Base-by-base conservation (phyloP, 768 basidiomycete genomes). In the Lentinula aciculospora region DNA sequence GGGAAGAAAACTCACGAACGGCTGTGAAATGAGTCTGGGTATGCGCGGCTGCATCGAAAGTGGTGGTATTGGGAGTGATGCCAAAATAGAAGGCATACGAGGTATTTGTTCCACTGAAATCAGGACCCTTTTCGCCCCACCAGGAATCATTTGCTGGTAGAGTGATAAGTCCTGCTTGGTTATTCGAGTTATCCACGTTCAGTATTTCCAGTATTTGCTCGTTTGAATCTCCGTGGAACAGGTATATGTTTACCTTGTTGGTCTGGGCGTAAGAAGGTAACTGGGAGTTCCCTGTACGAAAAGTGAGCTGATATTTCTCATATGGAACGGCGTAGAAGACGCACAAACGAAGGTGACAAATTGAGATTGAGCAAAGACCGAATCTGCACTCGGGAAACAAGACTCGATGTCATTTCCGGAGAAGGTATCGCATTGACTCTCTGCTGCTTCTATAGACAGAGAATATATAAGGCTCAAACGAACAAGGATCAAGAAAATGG, bases 261-360 rank as follows among this genome's bases (percentile, higher is more conserved):
- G 68, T 75, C 71, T 87, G 86, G 36, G 78, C 79, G 51, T 88
- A 75, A 59, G 84, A 76, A 6, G 90, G 89, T 34, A 83, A 77
- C 57, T 78, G 76, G 60, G 83, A 86, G 66, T 93, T 92, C 89
- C 89, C 89, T 91, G 47, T 56, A 59, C 57, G 47, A 23, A 53
- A 53, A 68, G 54, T 53, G 15, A 53, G 53, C 61, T 58, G 64
- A 19, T 34, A 58, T 60, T 44, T 39, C 36, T 54, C 32, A n/a
- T 60, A 56, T 36, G n/a, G 61, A 59, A 34, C 60, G 58, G 42
- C 40, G 64, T 5, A 59, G 60, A 28, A 48, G 57, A 87, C 89
- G 69, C 66, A 91, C 92, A 94, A 66, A 93, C 83, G 66, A 93
- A 86, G 36, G 84, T 80, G 3, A 85, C 82, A 78, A 82, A 91